These are phyloP conservation scores for Neurospora intermedia DNA, from an alignment of 495 filamentous ascomycete genomes.

Conservation along the genomic window DNA sequence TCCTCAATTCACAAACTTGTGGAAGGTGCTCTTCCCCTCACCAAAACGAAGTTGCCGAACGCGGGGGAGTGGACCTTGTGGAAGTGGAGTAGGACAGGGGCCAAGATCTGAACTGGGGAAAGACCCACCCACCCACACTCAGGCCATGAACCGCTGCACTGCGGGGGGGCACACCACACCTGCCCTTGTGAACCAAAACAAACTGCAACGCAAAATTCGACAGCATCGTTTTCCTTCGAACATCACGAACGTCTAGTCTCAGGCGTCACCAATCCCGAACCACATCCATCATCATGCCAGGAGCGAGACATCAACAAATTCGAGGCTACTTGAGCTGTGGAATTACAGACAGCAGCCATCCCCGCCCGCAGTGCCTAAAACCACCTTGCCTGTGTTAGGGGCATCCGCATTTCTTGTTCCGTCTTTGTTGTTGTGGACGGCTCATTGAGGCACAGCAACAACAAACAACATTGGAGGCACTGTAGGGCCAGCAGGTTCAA, in stretches of 20 bases:
- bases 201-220: neutral
- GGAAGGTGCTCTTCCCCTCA: neutral
- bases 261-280: neutral
- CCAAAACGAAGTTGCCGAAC: neutral
- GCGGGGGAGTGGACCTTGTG: neutral
- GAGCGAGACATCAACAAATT: neutral
- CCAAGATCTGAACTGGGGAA: neutral
- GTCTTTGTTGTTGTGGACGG: neutral
- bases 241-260: neutral
- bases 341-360: neutral
- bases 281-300: neutral
- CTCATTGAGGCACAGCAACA: neutral
- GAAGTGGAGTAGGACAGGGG: neutral
- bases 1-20: neutral
- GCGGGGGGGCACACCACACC: neutral
- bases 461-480: neutral
- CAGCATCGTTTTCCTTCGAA: neutral
- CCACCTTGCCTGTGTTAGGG: neutral
- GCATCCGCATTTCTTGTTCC: neutral
- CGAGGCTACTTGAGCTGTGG: neutral
- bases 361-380: neutral
- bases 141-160: neutral
- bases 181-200: neutral
- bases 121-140: neutral
- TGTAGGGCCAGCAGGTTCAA: neutral